These are phyloP conservation scores for Trametes villosa DNA, from an alignment of 768 basidiomycete genomes.

Conservation along the genomic window DNA sequence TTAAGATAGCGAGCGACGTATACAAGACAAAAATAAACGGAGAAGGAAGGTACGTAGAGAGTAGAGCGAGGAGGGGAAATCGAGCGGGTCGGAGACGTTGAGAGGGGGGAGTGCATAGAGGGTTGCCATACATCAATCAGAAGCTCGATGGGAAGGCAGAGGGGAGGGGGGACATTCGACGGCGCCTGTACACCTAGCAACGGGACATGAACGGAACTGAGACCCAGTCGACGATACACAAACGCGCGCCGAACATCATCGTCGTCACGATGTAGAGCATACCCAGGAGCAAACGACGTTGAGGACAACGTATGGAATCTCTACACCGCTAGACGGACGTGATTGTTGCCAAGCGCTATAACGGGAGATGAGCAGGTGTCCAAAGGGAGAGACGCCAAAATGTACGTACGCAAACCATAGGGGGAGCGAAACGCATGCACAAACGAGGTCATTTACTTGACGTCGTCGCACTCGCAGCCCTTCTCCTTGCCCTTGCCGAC, in stretches of 20 bases:
- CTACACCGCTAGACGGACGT: constrained; percentile 36
- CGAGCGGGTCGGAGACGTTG: background rate
- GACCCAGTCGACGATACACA: constrained; percentile 20
- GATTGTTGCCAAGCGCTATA: constrained; percentile 34
- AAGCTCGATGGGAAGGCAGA: constrained; percentile 16
- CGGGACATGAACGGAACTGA: constrained; percentile 5
- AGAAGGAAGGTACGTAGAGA: background rate
- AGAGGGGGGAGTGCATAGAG: background rate
- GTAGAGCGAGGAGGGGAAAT: background rate
- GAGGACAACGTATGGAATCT: constrained; percentile 19
- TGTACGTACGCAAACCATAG: constrained; percentile 35
- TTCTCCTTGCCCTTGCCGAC: constrained; percentile 49
- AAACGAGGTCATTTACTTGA: constrained; percentile 33
- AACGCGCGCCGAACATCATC: constrained; percentile 22
- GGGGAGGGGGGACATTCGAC: constrained; percentile 13
- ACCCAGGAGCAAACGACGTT: constrained; percentile 21
- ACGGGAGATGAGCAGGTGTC: background rate
- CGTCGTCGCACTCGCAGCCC: constrained; percentile 50
- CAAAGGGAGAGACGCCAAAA: background rate
- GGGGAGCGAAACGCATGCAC: constrained; percentile 10
- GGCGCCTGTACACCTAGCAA: constrained; percentile 14
- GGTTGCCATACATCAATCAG: constrained; percentile 20
- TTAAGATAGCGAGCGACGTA: background rate
- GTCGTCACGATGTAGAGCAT: constrained; percentile 31
- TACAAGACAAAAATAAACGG: background rate